These are phyloP conservation scores for Beauveria scarabaeidicola DNA, from an alignment of 2,329 filamentous ascomycete species.

Conservation along the genomic window DNA sequence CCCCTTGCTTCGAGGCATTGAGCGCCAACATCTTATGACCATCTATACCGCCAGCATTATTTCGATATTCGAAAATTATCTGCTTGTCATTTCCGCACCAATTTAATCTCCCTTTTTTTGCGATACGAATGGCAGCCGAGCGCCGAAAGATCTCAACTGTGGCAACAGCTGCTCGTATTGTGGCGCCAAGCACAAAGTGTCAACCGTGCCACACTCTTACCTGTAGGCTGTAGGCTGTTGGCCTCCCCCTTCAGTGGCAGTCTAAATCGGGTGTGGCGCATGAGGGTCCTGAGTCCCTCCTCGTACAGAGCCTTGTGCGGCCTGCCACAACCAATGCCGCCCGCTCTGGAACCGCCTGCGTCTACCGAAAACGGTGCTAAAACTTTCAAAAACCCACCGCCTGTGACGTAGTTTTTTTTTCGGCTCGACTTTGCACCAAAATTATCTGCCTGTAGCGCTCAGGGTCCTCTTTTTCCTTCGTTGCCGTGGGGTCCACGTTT, in stretches of 20 bases:
- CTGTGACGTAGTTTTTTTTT: neutral
- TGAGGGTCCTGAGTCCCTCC: neutral
- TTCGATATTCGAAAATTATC: no score
- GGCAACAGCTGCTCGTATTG: neutral
- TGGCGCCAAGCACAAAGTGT: neutral
- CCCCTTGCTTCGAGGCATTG: no score
- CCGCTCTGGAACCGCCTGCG: neutral
- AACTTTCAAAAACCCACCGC: neutral
- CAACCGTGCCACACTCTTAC: no score
- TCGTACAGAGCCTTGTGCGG: neutral
- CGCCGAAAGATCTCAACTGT: neutral
- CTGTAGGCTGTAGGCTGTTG: no score
- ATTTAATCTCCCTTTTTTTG: neutral
- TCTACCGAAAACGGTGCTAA: neutral
- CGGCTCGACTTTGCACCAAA: neutral
- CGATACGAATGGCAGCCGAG: neutral
- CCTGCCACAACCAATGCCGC: neutral
- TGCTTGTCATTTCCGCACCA: neutral
- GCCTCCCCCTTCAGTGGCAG: neutral
- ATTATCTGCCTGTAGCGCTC: neutral
- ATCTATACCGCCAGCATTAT: no score
- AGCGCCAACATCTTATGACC: no score
- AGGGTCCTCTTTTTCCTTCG: neutral
- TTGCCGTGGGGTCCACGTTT: slow-evolving; percentile 2
- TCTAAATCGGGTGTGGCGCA: neutral